Evolutionary conservation across 1,139 yeast species (phyloP).

Genomic region (Taphrina wiesneri): DNA sequence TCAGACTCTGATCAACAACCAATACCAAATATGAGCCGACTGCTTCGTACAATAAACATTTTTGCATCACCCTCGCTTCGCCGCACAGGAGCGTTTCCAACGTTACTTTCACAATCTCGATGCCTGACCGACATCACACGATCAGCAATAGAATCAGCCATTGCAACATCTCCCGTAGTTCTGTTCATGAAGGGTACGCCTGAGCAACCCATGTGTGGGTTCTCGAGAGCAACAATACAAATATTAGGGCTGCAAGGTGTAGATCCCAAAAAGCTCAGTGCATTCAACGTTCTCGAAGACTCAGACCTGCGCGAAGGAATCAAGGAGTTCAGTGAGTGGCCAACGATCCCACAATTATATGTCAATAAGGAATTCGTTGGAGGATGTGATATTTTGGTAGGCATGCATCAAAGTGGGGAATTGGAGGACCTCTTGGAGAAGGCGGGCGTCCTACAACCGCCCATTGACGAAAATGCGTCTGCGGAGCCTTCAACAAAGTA

Average conservation of each 20-base stretch:
- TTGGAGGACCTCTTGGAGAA: conserved; percentile 77
- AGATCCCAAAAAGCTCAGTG: conserved; percentile 93
- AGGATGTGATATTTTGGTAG: conserved; percentile 89
- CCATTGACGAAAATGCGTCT: background rate
- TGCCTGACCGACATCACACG: conserved; percentile 18
- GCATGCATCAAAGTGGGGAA: conserved; percentile 60
- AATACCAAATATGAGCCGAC: background rate
- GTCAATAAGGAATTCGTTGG: conserved; percentile 81
- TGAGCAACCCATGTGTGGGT: conserved; percentile 97
- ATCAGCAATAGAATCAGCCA: conserved; percentile 31
- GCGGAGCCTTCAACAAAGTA: background rate
- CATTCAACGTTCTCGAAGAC: conserved; percentile 94
- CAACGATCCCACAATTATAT: conserved; percentile 71
- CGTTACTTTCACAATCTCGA: conserved; percentile 19
- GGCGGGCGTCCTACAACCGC: conserved; percentile 60
- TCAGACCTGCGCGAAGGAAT: conserved; percentile 88
- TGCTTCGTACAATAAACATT: background rate
- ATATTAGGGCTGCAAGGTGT: conserved; percentile 95
- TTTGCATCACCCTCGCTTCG: conserved; percentile 9
- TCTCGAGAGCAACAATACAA: conserved; percentile 91
- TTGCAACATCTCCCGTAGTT: conserved; percentile 63
- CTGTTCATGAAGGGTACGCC: conserved; percentile 97
- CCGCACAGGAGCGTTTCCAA: conserved; percentile 12
- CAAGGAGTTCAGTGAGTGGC: conserved; percentile 95
- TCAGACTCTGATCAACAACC: too few relatives aligned